A percentile compares a stretch with the other conserved stretches of the same genome.
Conservation (phyloP, 148 eudicot genomes). For the Heliosperma pusillum region DNA sequence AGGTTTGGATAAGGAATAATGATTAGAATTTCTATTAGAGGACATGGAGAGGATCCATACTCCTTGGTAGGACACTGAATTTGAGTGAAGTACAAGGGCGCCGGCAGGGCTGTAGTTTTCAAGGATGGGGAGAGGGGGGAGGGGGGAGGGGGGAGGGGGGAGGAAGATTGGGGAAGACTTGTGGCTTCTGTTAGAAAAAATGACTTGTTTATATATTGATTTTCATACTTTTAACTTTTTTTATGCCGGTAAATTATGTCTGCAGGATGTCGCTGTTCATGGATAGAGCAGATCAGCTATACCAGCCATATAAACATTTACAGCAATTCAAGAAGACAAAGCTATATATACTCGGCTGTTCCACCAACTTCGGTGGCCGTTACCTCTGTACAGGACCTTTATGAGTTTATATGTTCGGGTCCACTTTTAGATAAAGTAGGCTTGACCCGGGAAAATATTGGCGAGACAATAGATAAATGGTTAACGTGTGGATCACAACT, state of each 20-base stretch:
- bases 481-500: conserved; percentile 55
- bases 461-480: conserved; percentile 86
- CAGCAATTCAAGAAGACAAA: conserved; percentile 39
- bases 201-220: neutral
- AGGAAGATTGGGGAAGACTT: neutral
- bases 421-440: conserved; percentile 74
- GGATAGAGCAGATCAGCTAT: conserved; percentile 47
- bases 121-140: neutral
- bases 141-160: too few species aligned
- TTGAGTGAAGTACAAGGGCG: neutral
- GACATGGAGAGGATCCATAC: too few species aligned
- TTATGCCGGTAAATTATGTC: conserved; percentile 8
- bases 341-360: conserved; percentile 39
- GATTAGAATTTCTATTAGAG: too few species aligned
- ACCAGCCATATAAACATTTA: conserved; percentile 21
- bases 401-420: conserved; percentile 77
- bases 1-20: too few species aligned
- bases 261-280: conserved; percentile 58
- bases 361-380: conserved; percentile 53
- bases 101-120: neutral
- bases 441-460: conserved; percentile 59
- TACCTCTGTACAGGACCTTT: conserved; percentile 68
- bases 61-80: too few species aligned
- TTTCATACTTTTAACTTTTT: conserved; percentile 1
- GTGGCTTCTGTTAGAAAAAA: neutral